Percentiles rank a stretch among this genome's conserved stretches.
Evolutionary conservation across 129 eudicot species (phyloP).

Genomic region (Centella asiatica): DNA sequence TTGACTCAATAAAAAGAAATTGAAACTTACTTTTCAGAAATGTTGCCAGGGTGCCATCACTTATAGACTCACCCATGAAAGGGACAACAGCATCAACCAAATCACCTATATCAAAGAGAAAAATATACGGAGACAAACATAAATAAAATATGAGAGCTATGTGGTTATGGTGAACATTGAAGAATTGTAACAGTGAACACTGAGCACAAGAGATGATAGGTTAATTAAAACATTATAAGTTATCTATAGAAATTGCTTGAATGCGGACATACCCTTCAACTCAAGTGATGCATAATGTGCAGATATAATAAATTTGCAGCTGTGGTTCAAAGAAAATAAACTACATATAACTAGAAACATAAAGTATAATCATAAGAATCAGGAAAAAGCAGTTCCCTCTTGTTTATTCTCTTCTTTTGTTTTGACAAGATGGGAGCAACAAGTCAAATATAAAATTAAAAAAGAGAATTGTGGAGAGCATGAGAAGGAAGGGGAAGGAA

Average conservation of each 20-base stretch:
- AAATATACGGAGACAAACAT: too few species aligned
- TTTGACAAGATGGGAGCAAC: too few species aligned
- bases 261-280: too few species aligned
- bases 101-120: conserved; percentile 52
- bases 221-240: background rate
- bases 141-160: background rate
- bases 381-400: background rate
- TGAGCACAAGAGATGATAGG: background rate
- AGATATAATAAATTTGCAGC: background rate
- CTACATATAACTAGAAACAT: too few species aligned
- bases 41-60: conserved; percentile 82
- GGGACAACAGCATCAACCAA: conserved; percentile 90
- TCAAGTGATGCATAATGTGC: background rate
- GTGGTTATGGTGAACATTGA: background rate
- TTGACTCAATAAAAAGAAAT: background rate
- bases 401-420: too few species aligned
- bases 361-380: background rate
- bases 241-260: too few species aligned
- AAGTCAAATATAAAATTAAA: too few species aligned
- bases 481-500: too few species aligned
- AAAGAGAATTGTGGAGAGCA: too few species aligned
- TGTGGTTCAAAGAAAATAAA: too few species aligned
- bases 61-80: conserved; percentile 92
- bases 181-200: background rate
- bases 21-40: conserved; percentile 85